These are phyloP conservation scores for Amniculicola lignicola DNA, from an alignment of 495 filamentous ascomycete species.

Conservation along the genomic window DNA sequence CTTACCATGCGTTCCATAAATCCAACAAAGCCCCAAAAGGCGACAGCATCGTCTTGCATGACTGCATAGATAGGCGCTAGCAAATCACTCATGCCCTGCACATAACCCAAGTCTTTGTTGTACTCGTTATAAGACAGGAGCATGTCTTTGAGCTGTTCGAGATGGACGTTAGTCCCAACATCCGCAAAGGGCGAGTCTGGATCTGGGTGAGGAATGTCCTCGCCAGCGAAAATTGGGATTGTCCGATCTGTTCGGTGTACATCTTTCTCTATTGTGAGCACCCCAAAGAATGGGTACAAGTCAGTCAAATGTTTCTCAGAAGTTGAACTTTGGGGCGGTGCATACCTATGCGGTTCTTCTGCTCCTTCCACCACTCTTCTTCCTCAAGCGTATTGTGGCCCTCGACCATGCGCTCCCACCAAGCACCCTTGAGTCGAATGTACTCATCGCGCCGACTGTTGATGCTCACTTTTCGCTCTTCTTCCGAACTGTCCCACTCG, in stretches of 20 bases:
- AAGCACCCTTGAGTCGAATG: conserved; percentile 85
- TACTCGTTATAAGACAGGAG: conserved; percentile 97
- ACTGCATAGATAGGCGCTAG: conserved; percentile 95
- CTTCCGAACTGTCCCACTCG: conserved; percentile 79
- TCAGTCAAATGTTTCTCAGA: conserved; percentile 40
- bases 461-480: conserved; percentile 75
- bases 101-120: conserved; percentile 88
- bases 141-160: conserved; percentile 99
- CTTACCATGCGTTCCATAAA: conserved; percentile 92
- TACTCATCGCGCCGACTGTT: conserved; percentile 91
- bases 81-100: conserved; percentile 97
- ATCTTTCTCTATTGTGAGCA: conserved; percentile 76
- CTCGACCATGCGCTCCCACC: conserved; percentile 94
- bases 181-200: conserved; percentile 92
- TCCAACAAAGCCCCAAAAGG: conserved; percentile 92
- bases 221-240: conserved; percentile 88
- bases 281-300: conserved; percentile 46
- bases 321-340: conserved; percentile 10
- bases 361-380: conserved; percentile 93
- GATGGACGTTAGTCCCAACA: conserved; percentile 89
- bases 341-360: conserved; percentile 88
- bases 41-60: conserved; percentile 92
- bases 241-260: conserved; percentile 94
- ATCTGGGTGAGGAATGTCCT: conserved; percentile 97
- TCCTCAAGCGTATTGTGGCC: conserved; percentile 69